Conservation (phyloP, 2,329 filamentous ascomycete genomes). For the Purpureocillium takamizusanense region DNA sequence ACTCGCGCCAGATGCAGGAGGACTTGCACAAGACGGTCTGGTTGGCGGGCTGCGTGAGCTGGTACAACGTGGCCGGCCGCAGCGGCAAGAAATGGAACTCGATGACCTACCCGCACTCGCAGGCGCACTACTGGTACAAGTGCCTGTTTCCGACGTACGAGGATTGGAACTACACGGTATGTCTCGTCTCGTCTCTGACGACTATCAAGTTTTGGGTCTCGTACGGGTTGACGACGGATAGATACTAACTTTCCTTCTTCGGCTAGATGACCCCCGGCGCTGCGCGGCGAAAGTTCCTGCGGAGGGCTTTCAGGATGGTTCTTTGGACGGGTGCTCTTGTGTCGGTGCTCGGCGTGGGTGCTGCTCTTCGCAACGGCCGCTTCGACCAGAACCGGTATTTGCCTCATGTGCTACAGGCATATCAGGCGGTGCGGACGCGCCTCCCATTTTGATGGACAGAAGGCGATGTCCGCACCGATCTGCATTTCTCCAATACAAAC, state of each 20-base stretch:
- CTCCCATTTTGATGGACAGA: conserved; percentile 1
- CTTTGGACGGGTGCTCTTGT: conserved; percentile 3
- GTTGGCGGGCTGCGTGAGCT: conserved; percentile 24
- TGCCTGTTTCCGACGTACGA: conserved; percentile 24
- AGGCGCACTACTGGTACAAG: conserved; percentile 24
- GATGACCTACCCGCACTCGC: conserved; percentile 25
- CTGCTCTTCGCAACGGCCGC: not conserved
- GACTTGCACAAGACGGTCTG: conserved; percentile 24
- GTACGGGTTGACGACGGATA: not conserved
- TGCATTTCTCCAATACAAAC: no score
- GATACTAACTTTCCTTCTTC: not conserved
- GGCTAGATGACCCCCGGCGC: not conserved
- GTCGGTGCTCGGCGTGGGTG: not conserved
- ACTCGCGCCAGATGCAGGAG: conserved; percentile 21
- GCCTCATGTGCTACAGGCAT: not conserved
- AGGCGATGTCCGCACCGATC: no score
- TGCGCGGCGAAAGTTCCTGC: not conserved
- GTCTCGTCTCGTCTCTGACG: conserved; percentile 4
- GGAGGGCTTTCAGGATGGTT: not conserved
- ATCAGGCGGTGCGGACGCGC: not conserved
- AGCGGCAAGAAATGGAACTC: conserved; percentile 22
- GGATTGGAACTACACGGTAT: conserved; percentile 23
- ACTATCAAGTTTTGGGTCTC: no score
- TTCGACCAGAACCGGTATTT: conserved; percentile 1
- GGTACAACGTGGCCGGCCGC: conserved; percentile 21